Evolutionary conservation across 176 grass and related monocot genomes (phyloP).

Genomic region (Puya raimondii): DNA sequence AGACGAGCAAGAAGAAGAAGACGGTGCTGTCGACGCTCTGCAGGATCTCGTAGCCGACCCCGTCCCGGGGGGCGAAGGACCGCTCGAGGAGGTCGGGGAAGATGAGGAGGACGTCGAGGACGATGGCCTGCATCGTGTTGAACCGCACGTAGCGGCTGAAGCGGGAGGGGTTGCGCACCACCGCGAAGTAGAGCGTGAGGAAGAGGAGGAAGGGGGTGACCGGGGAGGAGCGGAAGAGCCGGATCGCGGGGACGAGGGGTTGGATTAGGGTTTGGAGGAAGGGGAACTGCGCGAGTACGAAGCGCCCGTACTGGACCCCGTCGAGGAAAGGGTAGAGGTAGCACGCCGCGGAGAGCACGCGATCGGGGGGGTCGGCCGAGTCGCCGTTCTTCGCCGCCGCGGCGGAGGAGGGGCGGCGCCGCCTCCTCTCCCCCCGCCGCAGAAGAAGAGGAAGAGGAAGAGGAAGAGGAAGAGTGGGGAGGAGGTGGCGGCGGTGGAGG

Average conservation of each 20-base stretch:
- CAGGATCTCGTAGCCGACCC: slow-evolving; percentile 51
- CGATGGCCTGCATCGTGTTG: slow-evolving; percentile 97
- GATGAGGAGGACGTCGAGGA: slow-evolving; percentile 74
- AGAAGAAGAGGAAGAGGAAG: slow-evolving; percentile 13
- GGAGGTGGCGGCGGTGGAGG: slow-evolving; percentile 8
- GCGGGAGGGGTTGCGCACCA: slow-evolving; percentile 63
- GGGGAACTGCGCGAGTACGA: slow-evolving; percentile 52
- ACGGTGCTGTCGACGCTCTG: slow-evolving; percentile 71
- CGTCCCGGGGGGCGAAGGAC: slow-evolving; percentile 35
- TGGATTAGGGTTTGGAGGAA: slow-evolving; percentile 42
- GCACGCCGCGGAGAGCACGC: slow-evolving; percentile 57
- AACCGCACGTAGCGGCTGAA: slow-evolving; percentile 94
- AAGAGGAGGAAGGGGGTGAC: slow-evolving; percentile 81
- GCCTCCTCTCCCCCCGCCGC: too few species aligned
- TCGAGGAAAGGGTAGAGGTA: slow-evolving; percentile 99
- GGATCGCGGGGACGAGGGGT: slow-evolving; percentile 63
- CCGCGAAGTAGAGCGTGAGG: slow-evolving; percentile 85
- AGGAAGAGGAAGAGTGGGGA: background rate
- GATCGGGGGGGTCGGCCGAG: slow-evolving; percentile 48
- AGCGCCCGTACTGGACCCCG: slow-evolving; percentile 41
- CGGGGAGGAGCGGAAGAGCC: slow-evolving; percentile 72
- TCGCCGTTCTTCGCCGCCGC: slow-evolving; percentile 38
- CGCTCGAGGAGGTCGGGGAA: slow-evolving; percentile 77
- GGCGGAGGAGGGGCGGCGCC: slow-evolving; percentile 3
- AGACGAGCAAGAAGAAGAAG: slow-evolving; percentile 85